Evolutionary conservation across 805 yeast species (phyloP).

Genomic region (Sugiyamaella mastotermitis): DNA sequence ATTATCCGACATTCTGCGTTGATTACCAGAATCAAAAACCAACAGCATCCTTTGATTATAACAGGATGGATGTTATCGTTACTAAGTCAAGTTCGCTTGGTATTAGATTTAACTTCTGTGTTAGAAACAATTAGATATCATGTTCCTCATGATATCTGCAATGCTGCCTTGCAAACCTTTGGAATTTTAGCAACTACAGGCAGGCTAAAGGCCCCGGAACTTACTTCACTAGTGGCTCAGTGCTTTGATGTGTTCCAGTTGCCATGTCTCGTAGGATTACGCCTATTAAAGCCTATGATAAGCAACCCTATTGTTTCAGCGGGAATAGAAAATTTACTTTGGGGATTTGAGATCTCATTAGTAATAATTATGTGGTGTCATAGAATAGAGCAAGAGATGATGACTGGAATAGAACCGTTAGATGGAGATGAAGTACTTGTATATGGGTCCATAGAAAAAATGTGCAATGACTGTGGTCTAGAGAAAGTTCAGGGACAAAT

Average conservation of each 20-base stretch:
- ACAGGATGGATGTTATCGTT: slow-evolving; percentile 15
- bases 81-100: slow-evolving; percentile 14
- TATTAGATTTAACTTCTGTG: slow-evolving; percentile 16
- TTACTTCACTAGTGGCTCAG: slow-evolving; percentile 18
- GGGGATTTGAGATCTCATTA: slow-evolving; percentile 23
- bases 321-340: slow-evolving; percentile 17
- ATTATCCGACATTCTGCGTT: slow-evolving; percentile 6
- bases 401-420: slow-evolving; percentile 7
- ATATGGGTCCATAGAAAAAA: slow-evolving; percentile 20
- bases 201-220: slow-evolving; percentile 12
- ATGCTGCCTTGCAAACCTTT: slow-evolving; percentile 15
- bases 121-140: slow-evolving; percentile 19
- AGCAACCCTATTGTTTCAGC: slow-evolving; percentile 21
- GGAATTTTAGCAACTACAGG: slow-evolving; percentile 10
- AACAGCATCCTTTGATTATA: slow-evolving; percentile 20
- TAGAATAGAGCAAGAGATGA: slow-evolving; percentile 22
- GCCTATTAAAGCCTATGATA: slow-evolving; percentile 20
- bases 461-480: slow-evolving; percentile 18
- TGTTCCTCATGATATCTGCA: slow-evolving; percentile 21
- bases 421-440: slow-evolving; percentile 16
- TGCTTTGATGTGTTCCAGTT: slow-evolving; percentile 23
- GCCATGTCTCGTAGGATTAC: slow-evolving; percentile 22
- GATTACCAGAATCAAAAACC: slow-evolving; percentile 8
- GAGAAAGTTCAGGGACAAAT: slow-evolving; percentile 20
- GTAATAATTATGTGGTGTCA: slow-evolving; percentile 27